Evolutionary conservation across 768 basidiomycete genomes (phyloP).

Genomic region (Stropharia rugosoannulata): DNA sequence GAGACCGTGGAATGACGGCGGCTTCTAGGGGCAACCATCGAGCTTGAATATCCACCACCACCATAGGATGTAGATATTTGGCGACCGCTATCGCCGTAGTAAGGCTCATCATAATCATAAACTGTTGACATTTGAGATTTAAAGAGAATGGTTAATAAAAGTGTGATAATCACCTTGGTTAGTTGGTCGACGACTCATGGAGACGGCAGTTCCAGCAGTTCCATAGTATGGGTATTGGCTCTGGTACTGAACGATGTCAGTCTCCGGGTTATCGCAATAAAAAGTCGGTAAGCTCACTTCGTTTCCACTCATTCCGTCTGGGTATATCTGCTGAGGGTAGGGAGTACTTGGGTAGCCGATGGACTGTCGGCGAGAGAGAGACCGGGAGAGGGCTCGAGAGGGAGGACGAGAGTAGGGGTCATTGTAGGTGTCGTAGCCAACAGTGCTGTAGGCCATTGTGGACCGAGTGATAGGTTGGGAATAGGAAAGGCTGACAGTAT

Average conservation of each 20-base stretch:
- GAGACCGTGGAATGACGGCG: slow-evolving; percentile 56
- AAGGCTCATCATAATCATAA: slow-evolving; percentile 60
- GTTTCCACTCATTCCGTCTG: slow-evolving; percentile 37
- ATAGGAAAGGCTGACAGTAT: slow-evolving; percentile 5
- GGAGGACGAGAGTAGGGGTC: slow-evolving; percentile 16
- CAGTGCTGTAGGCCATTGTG: slow-evolving; percentile 22
- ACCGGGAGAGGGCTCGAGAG: slow-evolving; percentile 20
- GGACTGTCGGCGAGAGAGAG: slow-evolving; percentile 36
- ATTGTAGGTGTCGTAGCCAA: slow-evolving; percentile 20
- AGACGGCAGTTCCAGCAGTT: slow-evolving; percentile 31
- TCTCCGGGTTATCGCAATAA: slow-evolving; percentile 5
- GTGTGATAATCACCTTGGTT: slow-evolving; percentile 35
- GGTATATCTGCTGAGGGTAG: slow-evolving; percentile 33
- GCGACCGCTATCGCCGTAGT: slow-evolving; percentile 47
- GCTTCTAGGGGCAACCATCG: slow-evolving; percentile 35
- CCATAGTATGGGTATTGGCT: slow-evolving; percentile 49
- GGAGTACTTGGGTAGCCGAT: slow-evolving; percentile 33
- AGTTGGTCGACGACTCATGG: slow-evolving; percentile 38
- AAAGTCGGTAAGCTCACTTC: slow-evolving; percentile 34
- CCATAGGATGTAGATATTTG: slow-evolving; percentile 37
- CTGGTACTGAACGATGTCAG: slow-evolving; percentile 35
- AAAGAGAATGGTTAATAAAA: neutral
- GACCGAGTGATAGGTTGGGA: neutral
- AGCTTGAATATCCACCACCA: slow-evolving; percentile 19
- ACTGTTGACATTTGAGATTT: slow-evolving; percentile 18